Evolutionary conservation across 805 yeast genomes (phyloP), one percentile per base, ranked within the genome.

Genomic region (Myxozyma nipponensis): DNA sequence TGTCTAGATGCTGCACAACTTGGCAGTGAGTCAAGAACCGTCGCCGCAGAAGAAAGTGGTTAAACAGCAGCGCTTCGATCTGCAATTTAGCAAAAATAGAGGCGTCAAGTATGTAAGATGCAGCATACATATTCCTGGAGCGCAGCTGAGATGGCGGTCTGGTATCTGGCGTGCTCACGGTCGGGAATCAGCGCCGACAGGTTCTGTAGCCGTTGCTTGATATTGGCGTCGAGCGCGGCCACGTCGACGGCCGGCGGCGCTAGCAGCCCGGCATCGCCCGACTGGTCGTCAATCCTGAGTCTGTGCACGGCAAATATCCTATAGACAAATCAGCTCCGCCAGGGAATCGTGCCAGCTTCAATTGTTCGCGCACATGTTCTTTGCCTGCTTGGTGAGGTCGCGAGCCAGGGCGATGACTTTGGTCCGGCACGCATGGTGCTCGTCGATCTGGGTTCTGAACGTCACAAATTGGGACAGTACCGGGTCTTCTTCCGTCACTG

Each of bases 61-160:
- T 47, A 42, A 64, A 62, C 1, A 60, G 36, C 19, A 59, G 15
- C 3, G 67, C 63, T 56, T 66, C 65, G 28, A 62, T 56, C n/a
- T n/a, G n/a, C n/a, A n/a, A n/a, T n/a, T n/a, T n/a, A n/a, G n/a
- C n/a, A n/a, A n/a, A n/a, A n/a, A n/a, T n/a, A n/a, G n/a, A n/a
- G n/a, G n/a, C n/a, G n/a, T n/a, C n/a, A n/a, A n/a, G n/a, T n/a
- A n/a, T n/a, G n/a, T n/a, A n/a, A n/a, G n/a, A n/a, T n/a, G n/a
- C n/a, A n/a, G n/a, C n/a, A n/a, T n/a, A n/a, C n/a, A n/a, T n/a
- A n/a, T n/a, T n/a, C n/a, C n/a, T n/a, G n/a, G n/a, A n/a, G n/a
- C n/a, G n/a, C n/a, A n/a, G n/a, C n/a, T n/a, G n/a, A n/a, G n/a
- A n/a, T n/a, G n/a, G n/a, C n/a, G n/a, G n/a, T n/a, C n/a, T n/a